These are phyloP conservation scores for Annulohypoxylon nitens DNA, from an alignment of 495 filamentous ascomycete species.

Conservation along the genomic window DNA sequence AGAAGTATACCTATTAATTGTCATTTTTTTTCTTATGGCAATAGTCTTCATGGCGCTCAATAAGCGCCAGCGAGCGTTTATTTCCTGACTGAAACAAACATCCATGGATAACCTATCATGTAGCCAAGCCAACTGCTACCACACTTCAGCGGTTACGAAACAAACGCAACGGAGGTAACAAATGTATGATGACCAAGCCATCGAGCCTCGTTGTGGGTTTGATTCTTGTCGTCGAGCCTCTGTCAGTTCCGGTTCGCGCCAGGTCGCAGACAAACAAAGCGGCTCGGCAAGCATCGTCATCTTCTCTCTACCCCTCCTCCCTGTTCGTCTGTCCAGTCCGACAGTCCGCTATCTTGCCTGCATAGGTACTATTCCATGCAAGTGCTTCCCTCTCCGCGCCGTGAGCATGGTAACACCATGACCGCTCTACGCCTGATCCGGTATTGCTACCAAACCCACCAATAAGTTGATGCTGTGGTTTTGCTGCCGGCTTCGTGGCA, in stretches of 20 bases:
- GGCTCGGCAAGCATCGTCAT: slow-evolving; percentile 36
- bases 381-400: slow-evolving; percentile 45
- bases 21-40: neutral
- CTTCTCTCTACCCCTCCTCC: slow-evolving; percentile 18
- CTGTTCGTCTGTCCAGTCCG: slow-evolving; percentile 30
- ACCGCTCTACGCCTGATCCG: slow-evolving; percentile 48
- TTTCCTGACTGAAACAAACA: slow-evolving; percentile 28
- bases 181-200: slow-evolving; percentile 26
- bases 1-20: neutral
- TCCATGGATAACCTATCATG: neutral
- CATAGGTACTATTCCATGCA: slow-evolving; percentile 49
- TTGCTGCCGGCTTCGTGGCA: slow-evolving; percentile 61
- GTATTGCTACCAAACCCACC: slow-evolving; percentile 36
- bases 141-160: slow-evolving; percentile 37
- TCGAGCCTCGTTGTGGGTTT: slow-evolving; percentile 11
- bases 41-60: slow-evolving; percentile 1
- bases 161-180: slow-evolving; percentile 19
- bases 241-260: slow-evolving; percentile 22
- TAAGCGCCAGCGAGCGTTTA: slow-evolving; percentile 35
- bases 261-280: slow-evolving; percentile 43
- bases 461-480: slow-evolving; percentile 47
- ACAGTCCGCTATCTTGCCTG: slow-evolving; percentile 36
- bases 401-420: slow-evolving; percentile 41
- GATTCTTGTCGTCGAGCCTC: slow-evolving; percentile 15
- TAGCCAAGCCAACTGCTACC: slow-evolving; percentile 19